Conservation (phyloP, 2,329 filamentous ascomycete species). For the Venturiaceae sp. region DNA sequence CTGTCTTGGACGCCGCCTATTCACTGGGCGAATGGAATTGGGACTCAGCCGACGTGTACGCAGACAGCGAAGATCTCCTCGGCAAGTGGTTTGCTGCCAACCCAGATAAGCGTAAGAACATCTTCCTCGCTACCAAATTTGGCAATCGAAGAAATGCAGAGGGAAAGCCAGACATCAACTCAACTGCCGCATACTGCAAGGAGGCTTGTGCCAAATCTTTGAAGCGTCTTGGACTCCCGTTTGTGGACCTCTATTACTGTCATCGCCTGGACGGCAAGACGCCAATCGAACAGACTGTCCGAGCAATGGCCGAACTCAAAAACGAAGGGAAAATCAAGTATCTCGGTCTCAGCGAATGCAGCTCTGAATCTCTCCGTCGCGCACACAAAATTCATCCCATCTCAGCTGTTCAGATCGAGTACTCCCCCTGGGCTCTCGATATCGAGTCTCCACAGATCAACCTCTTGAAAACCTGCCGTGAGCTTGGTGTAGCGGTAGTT, state of each 20-base stretch:
- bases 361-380: slow-evolving; percentile 39
- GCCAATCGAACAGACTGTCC: slow-evolving; percentile 38
- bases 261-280: slow-evolving; percentile 34
- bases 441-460: slow-evolving; percentile 40
- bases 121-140: slow-evolving; percentile 8
- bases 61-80: slow-evolving; percentile 17
- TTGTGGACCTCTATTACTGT: slow-evolving; percentile 33
- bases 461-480: slow-evolving; percentile 45
- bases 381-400: slow-evolving; percentile 42
- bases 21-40: slow-evolving; percentile 42
- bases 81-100: slow-evolving; percentile 9
- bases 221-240: slow-evolving; percentile 5
- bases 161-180: slow-evolving; percentile 24
- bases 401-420: slow-evolving; percentile 45
- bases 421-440: slow-evolving; percentile 44
- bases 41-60: slow-evolving; percentile 33
- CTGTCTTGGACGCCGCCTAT: slow-evolving; percentile 41
- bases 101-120: slow-evolving; percentile 2
- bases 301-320: slow-evolving; percentile 37
- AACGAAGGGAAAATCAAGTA: slow-evolving; percentile 47
- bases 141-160: slow-evolving; percentile 13
- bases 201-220: slow-evolving; percentile 8
- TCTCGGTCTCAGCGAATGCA: slow-evolving; percentile 45
- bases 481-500: slow-evolving; percentile 48
- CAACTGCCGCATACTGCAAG: slow-evolving; percentile 14